Conservation (phyloP, 2,329 filamentous ascomycete genomes). For the Tolypocladium paradoxum region DNA sequence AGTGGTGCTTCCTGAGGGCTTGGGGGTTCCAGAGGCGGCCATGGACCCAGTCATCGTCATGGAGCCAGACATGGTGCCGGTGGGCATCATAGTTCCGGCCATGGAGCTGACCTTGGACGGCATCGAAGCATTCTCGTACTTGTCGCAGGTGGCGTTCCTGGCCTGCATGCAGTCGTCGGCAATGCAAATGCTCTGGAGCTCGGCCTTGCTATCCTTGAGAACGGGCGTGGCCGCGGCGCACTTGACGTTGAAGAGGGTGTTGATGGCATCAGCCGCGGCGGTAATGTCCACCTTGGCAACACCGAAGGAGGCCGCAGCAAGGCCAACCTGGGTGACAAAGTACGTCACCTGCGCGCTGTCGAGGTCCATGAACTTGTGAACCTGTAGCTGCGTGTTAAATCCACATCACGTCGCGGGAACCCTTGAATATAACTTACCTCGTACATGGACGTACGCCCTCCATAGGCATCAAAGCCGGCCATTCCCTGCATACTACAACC, state of each 20-base stretch:
- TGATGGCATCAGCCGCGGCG: conserved; percentile 37
- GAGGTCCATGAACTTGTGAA: conserved; percentile 52
- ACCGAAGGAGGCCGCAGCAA: conserved; percentile 47
- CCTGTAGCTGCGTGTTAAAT: conserved; percentile 5
- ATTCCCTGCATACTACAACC: conserved; percentile 41
- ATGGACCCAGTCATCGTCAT: conserved; percentile 4
- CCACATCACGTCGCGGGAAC: not conserved
- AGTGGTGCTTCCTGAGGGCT: conserved; percentile 1
- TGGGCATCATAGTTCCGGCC: conserved; percentile 7
- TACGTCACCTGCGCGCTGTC: conserved; percentile 39
- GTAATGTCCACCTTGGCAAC: conserved; percentile 41
- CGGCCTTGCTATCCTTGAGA: conserved; percentile 30
- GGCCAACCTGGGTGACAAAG: conserved; percentile 48
- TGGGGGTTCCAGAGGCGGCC: not conserved
- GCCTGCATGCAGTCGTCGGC: conserved; percentile 35
- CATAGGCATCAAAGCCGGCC: conserved; percentile 38
- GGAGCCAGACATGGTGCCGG: conserved; percentile 1
- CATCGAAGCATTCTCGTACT: conserved; percentile 25
- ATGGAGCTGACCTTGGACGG: conserved; percentile 9
- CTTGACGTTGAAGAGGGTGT: conserved; percentile 36
- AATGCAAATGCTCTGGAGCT: conserved; percentile 47
- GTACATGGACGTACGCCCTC: conserved; percentile 34
- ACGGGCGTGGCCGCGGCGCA: conserved; percentile 36
- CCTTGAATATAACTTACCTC: conserved; percentile 9
- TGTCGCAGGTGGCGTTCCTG: conserved; percentile 31